Evolutionary conservation across 2,329 filamentous ascomycete genomes (phyloP), one percentile per base, ranked within the genome.

Genomic region (Xylariales sp.): DNA sequence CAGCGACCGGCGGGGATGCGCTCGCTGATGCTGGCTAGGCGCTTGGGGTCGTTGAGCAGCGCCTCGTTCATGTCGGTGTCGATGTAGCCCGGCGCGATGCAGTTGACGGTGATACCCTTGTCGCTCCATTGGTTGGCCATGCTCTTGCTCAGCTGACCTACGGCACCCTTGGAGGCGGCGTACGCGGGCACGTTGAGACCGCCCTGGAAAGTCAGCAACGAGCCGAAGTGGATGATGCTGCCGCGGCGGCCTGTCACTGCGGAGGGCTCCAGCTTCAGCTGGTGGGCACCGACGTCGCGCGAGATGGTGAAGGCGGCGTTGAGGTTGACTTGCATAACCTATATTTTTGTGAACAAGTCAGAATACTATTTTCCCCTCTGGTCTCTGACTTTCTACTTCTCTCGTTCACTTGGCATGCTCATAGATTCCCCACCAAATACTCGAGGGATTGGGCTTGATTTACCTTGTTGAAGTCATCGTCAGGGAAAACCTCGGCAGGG

Each of bases 61-160:
- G 88, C 89, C 48, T 73, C 75, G 59, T 95, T 96, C 90, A 95
- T 95, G 43, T 95, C 89, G n/a, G 89, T 95, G 33, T 78, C 84
- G 50, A 95, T 86, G 62, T 95, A 95, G 0, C 89, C 89, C 0
- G 89, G 89, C 3, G 89, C 88, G 57, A 95, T 88, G 16, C 85
- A 86, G 61, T 95, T 95, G 38, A 95, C 88, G 2, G 77, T 86
- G 46, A 95, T 76, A 5, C 88, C 88, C 29, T 39, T 33, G 20
- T 69, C 61, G 0, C 83, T 80, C 89, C 89, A 95, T 67, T 95
- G 87, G 57, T 95, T 95, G 33, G 82, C 81, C 41, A 95, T 71
- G 19, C 84, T 83, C 66, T 93, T 94, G 38, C 87, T 93, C 44
- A 94, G 62, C 64, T 95, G 88, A 5, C 81, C 84, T 0, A 95